These are phyloP conservation scores for Schizochytrium sp. DNA, from an alignment of 108 stramenopile genomes.

Conservation along the genomic window DNA sequence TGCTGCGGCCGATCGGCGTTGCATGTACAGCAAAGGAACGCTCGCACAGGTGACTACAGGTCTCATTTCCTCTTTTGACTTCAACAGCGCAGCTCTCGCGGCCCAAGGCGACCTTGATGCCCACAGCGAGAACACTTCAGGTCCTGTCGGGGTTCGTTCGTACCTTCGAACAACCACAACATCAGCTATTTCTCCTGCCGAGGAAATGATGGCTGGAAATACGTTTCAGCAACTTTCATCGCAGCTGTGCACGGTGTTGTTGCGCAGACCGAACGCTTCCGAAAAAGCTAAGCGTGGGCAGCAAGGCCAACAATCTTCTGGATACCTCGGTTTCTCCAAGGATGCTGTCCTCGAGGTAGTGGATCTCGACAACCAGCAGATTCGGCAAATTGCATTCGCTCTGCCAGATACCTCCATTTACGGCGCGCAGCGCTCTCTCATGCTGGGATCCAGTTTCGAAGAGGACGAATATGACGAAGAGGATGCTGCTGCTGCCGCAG, in stretches of 20 bases:
- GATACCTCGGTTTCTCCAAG: background rate
- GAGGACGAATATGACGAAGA: background rate
- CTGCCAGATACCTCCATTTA: background rate
- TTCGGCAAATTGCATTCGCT: background rate
- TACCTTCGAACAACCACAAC: background rate
- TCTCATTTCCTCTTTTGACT: background rate
- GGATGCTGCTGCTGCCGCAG: background rate
- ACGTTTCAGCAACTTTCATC: background rate
- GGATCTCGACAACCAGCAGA: background rate
- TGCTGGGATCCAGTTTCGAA: background rate
- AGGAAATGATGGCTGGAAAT: background rate
- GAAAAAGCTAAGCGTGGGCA: background rate
- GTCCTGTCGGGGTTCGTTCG: background rate
- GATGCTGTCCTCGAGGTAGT: constrained; percentile 6
- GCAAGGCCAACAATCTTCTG: background rate
- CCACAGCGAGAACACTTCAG: background rate
- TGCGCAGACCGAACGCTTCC: background rate
- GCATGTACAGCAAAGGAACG: constrained; percentile 3
- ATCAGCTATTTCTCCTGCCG: background rate
- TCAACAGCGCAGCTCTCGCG: background rate
- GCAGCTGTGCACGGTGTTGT: background rate
- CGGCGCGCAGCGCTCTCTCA: background rate
- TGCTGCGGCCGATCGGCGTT: background rate
- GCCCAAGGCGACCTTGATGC: background rate
- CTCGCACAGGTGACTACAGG: background rate